A percentile compares a stretch with the other conserved stretches of the same genome.
Evolutionary conservation across 768 basidiomycete species (phyloP).

Genomic region (Suillus variegatus): DNA sequence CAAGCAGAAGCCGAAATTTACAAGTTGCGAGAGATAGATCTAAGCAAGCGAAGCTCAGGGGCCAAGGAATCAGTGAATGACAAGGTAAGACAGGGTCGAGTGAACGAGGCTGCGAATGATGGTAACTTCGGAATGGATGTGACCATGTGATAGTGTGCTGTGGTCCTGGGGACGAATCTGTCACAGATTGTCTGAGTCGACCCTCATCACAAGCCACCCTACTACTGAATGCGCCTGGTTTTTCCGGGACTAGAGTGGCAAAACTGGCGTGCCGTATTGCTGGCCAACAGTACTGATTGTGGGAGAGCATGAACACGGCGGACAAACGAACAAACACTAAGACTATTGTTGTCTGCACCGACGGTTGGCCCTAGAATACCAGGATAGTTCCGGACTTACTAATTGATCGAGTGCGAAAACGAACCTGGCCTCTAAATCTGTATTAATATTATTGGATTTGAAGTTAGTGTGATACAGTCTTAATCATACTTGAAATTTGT

Average conservation of each 20-base stretch:
- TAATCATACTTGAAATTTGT: not conserved
- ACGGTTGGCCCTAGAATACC: not conserved
- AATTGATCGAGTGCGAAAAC: not conserved
- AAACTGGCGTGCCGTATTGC: not conserved
- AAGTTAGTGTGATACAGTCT: too few relatives aligned
- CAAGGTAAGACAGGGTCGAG: not conserved
- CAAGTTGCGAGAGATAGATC: not conserved
- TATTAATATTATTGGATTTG: too few relatives aligned
- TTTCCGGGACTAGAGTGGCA: not conserved
- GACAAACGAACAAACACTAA: not conserved
- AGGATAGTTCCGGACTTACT: not conserved
- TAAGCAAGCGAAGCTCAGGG: not conserved
- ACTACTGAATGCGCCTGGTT: not conserved
- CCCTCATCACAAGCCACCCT: not conserved
- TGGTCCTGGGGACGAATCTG: not conserved
- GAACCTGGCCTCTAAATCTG: too few relatives aligned
- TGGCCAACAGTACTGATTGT: not conserved
- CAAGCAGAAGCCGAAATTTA: not conserved
- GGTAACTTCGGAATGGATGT: not conserved
- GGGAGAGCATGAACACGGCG: not conserved
- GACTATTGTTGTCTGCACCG: not conserved
- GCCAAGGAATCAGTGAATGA: not conserved
- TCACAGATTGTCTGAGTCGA: not conserved
- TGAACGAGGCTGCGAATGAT: not conserved
- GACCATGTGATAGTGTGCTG: not conserved